A percentile compares a stretch with the other conserved stretches of the same genome.
Evolutionary conservation across 768 basidiomycete genomes (phyloP).

Genomic region (Paxillus rubicundulus): DNA sequence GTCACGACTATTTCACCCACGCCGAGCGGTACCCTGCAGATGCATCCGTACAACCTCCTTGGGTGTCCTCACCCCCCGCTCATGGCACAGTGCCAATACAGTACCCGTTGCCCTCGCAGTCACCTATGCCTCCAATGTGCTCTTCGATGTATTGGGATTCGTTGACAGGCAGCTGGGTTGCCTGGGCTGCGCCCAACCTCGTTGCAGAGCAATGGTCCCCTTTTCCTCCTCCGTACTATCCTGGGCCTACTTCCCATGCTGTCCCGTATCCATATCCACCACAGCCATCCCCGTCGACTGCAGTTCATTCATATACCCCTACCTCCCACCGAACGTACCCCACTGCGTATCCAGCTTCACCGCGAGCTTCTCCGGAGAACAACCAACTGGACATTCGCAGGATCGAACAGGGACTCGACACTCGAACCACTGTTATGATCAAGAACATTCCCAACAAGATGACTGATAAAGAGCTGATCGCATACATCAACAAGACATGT

Average conservation of each 20-base stretch:
- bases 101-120: slow-evolving; percentile 28
- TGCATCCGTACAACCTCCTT: slow-evolving; percentile 21
- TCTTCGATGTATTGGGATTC: slow-evolving; percentile 30
- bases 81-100: slow-evolving; percentile 22
- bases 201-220: slow-evolving; percentile 30
- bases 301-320: slow-evolving; percentile 18
- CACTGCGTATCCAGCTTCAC: slow-evolving; percentile 24
- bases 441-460: slow-evolving; percentile 95
- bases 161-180: slow-evolving; percentile 28
- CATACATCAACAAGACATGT: slow-evolving; percentile 69
- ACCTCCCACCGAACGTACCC: slow-evolving; percentile 20
- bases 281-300: slow-evolving; percentile 21
- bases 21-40: slow-evolving; percentile 23
- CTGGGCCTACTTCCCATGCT: slow-evolving; percentile 19
- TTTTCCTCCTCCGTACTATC: slow-evolving; percentile 31
- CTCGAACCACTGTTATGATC: slow-evolving; percentile 83
- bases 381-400: slow-evolving; percentile 65
- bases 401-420: slow-evolving; percentile 78
- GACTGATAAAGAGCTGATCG: slow-evolving; percentile 69
- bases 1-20: slow-evolving; percentile 26
- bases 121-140: slow-evolving; percentile 27
- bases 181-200: slow-evolving; percentile 26
- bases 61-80: slow-evolving; percentile 25
- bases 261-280: slow-evolving; percentile 30
- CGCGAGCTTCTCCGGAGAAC: slow-evolving; percentile 35